phyloP scores from a whole-genome alignment of 768 basidiomycete species.

The Mycena latifolia region DNA sequence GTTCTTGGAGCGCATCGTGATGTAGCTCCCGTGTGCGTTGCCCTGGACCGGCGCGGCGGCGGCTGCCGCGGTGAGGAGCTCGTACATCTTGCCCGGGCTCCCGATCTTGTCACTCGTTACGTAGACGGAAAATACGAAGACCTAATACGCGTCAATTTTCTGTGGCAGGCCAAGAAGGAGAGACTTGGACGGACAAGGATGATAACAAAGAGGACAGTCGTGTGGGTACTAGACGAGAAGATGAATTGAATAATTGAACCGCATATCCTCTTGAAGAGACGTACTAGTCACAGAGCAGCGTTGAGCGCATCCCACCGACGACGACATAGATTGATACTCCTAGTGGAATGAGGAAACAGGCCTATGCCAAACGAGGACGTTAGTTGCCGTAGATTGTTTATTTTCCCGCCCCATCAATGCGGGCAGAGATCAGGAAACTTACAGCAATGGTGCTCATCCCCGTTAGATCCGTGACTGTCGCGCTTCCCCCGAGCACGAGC shows the following conservation, averaged over 20 bases:
- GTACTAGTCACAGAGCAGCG: slow-evolving; percentile 88
- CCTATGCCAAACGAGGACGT: slow-evolving; percentile 50
- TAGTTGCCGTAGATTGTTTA: not conserved
- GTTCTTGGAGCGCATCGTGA: slow-evolving; percentile 82
- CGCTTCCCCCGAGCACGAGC: slow-evolving; percentile 84
- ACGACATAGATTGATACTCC: slow-evolving; percentile 92
- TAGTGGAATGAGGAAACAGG: slow-evolving; percentile 91
- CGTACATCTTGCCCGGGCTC: slow-evolving; percentile 81
- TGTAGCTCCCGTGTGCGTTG: slow-evolving; percentile 89
- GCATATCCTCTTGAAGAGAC: slow-evolving; percentile 39
- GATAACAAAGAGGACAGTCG: slow-evolving; percentile 87
- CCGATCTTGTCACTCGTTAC: slow-evolving; percentile 86
- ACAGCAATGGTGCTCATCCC: slow-evolving; percentile 91
- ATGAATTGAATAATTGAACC: not conserved
- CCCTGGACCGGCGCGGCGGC: slow-evolving; percentile 72
- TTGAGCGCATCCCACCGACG: slow-evolving; percentile 89
- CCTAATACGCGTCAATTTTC: slow-evolving; percentile 37
- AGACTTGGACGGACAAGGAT: slow-evolving; percentile 62
- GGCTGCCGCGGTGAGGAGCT: slow-evolving; percentile 75
- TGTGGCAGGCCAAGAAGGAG: not conserved
- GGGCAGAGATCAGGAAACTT: slow-evolving; percentile 40
- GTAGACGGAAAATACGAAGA: slow-evolving; percentile 83
- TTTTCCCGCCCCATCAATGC: too few relatives aligned
- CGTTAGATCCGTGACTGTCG: slow-evolving; percentile 89
- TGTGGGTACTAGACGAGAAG: slow-evolving; percentile 79